phyloP scores from a whole-genome alignment of 768 basidiomycete species.

The Galerina sulciceps region DNA sequence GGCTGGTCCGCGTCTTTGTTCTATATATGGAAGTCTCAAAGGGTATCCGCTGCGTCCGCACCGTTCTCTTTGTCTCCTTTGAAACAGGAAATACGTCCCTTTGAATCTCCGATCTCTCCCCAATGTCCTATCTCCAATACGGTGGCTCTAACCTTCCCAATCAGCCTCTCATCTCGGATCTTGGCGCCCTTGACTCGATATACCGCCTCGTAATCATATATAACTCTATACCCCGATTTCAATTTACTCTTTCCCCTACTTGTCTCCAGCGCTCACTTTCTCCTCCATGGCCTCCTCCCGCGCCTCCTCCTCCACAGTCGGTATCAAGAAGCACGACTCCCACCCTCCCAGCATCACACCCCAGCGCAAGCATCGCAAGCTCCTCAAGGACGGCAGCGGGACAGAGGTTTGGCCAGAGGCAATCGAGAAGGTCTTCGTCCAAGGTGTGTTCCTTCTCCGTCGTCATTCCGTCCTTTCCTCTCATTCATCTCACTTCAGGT shows the following conservation, averaged over 20 bases:
- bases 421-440: conserved; percentile 77
- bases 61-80: conserved; percentile 16
- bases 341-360: conserved; percentile 59
- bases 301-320: conserved; percentile 27
- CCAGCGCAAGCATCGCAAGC: conserved; percentile 82
- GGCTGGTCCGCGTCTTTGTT: conserved; percentile 18
- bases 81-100: conserved; percentile 18
- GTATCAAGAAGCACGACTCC: conserved; percentile 35
- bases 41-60: no score
- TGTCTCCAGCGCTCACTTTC: no score
- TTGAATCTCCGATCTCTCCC: conserved; percentile 29
- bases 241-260: conserved; percentile 18
- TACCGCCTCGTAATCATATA: conserved; percentile 22
- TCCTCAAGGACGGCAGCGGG: conserved; percentile 78
- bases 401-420: conserved; percentile 84
- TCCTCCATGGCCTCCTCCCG: conserved; percentile 23
- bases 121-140: conserved; percentile 45
- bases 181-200: conserved; percentile 46
- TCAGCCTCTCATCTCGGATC: conserved; percentile 54
- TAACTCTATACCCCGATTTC: conserved; percentile 24
- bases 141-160: conserved; percentile 55
- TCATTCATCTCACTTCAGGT: conserved; percentile 41
- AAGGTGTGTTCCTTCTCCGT: conserved; percentile 52
- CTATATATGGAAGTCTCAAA: conserved; percentile 37
- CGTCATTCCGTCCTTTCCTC: conserved; percentile 2